Conservation (phyloP, 192 early-diverging fungal species). For the Umbelopsis sp. region DNA sequence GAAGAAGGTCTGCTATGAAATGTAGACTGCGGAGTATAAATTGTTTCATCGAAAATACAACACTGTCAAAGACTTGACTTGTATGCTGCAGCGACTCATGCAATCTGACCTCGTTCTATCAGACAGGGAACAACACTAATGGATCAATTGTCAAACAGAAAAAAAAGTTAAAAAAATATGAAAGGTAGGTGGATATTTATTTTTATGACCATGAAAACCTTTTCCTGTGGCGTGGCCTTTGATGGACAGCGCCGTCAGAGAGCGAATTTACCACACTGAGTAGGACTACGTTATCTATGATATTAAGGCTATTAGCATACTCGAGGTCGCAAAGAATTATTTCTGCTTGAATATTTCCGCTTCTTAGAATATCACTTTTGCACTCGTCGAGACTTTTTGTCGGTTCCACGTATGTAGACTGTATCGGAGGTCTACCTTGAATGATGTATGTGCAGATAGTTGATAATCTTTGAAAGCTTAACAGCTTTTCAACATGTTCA, state of each 20-base stretch:
- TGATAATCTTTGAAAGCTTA: not conserved
- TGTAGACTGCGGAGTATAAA: too few relatives aligned
- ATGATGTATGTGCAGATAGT: constrained; percentile 1
- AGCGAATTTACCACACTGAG: not conserved
- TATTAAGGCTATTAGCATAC: not conserved
- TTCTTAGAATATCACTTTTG: not conserved
- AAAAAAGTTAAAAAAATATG: too few relatives aligned
- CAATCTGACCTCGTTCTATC: too few relatives aligned
- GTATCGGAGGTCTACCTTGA: not conserved
- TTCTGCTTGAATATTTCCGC: not conserved
- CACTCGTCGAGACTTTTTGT: not conserved
- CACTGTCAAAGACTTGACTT: too few relatives aligned
- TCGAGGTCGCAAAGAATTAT: not conserved
- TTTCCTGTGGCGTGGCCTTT: not conserved
- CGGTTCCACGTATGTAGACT: not conserved
- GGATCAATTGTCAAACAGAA: too few relatives aligned
- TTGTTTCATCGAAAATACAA: too few relatives aligned
- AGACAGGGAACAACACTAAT: too few relatives aligned
- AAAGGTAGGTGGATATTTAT: too few relatives aligned
- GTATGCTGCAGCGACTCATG: too few relatives aligned
- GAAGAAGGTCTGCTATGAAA: too few relatives aligned
- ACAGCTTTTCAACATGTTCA: not conserved
- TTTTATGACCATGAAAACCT: not conserved
- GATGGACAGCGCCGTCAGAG: not conserved
- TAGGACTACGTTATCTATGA: not conserved